A percentile compares a stretch with the other conserved stretches of the same genome.
These are phyloP conservation scores for Xylaria digitata DNA, from an alignment of 2,329 filamentous ascomycete genomes.

Conservation along the genomic window DNA sequence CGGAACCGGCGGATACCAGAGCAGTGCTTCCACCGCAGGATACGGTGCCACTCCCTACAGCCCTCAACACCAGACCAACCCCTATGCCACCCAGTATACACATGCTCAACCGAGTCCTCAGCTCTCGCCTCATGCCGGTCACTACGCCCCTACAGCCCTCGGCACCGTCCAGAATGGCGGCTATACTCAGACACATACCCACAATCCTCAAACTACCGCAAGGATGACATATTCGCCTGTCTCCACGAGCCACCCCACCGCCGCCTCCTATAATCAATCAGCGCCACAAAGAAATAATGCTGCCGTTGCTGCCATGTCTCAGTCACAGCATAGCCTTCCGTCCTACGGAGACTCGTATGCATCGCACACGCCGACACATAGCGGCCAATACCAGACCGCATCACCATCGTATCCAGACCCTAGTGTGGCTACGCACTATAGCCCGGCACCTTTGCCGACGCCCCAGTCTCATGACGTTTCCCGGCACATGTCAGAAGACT, in stretches of 20 bases:
- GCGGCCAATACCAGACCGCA: constrained; percentile 44
- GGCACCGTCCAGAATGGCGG: constrained; percentile 43
- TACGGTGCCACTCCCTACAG: constrained; percentile 45
- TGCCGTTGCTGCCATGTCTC: constrained; percentile 29
- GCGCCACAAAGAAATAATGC: constrained; percentile 37
- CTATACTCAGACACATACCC: constrained; percentile 40
- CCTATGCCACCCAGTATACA: constrained; percentile 45
- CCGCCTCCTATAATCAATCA: constrained; percentile 37
- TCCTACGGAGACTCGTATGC: constrained; percentile 49
- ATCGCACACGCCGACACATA: constrained; percentile 46
- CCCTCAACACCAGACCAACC: constrained; percentile 45
- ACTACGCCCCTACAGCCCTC: constrained; percentile 41
- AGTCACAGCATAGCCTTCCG: constrained; percentile 41
- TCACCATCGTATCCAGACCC: constrained; percentile 48
- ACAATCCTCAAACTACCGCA: constrained; percentile 39
- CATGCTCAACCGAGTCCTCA: constrained; percentile 45
- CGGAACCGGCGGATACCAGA: constrained; percentile 44
- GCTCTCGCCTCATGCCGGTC: constrained; percentile 42
- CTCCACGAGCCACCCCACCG: constrained; percentile 41
- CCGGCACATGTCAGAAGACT: constrained; percentile 44
- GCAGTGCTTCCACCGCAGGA: constrained; percentile 35
- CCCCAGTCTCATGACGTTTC: constrained; percentile 46
- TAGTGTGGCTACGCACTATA: constrained; percentile 47
- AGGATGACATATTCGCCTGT: constrained; percentile 46
- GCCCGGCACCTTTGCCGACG: constrained; percentile 45